These are phyloP conservation scores for Biscutella laevigata DNA, from an alignment of 441 rosid species.

Conservation along the genomic window DNA sequence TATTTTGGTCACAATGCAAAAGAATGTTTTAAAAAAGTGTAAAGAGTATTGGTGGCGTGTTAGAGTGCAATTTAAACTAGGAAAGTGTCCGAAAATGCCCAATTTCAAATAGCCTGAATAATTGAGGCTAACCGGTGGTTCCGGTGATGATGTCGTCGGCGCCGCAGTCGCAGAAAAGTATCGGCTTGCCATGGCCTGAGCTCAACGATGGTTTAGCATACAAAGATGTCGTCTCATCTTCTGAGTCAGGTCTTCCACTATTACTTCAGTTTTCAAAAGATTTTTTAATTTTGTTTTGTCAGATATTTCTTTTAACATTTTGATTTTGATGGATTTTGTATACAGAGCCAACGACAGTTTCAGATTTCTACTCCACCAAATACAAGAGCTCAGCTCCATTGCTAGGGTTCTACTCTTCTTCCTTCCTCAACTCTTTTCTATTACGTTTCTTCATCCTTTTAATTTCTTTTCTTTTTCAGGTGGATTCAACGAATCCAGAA, in stretches of 20 bases:
- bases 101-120: too few species aligned
- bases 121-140: not conserved
- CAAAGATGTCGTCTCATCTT: slow-evolving; percentile 44
- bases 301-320: not conserved
- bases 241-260: slow-evolving; percentile 43
- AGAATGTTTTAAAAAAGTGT: too few species aligned
- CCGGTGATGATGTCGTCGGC: slow-evolving; percentile 15
- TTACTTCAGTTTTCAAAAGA: not conserved
- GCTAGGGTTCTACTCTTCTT: slow-evolving; percentile 48
- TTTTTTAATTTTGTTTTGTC: not conserved
- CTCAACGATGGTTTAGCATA: slow-evolving; percentile 66
- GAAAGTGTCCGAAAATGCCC: too few species aligned
- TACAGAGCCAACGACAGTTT: slow-evolving; percentile 19
- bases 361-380: slow-evolving; percentile 55
- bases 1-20: too few species aligned
- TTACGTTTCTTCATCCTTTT: not conserved
- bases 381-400: slow-evolving; percentile 71
- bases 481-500: slow-evolving; percentile 85
- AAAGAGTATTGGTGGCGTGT: too few species aligned
- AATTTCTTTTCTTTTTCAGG: slow-evolving; percentile 28
- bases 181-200: slow-evolving; percentile 76
- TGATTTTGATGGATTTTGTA: not conserved
- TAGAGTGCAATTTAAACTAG: too few species aligned
- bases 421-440: not conserved
- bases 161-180: slow-evolving; percentile 17